A percentile compares a stretch with the other conserved stretches of the same genome.
phyloP scores from a whole-genome alignment of 2,329 filamentous ascomycete genomes.

The Epichloe sp. region DNA sequence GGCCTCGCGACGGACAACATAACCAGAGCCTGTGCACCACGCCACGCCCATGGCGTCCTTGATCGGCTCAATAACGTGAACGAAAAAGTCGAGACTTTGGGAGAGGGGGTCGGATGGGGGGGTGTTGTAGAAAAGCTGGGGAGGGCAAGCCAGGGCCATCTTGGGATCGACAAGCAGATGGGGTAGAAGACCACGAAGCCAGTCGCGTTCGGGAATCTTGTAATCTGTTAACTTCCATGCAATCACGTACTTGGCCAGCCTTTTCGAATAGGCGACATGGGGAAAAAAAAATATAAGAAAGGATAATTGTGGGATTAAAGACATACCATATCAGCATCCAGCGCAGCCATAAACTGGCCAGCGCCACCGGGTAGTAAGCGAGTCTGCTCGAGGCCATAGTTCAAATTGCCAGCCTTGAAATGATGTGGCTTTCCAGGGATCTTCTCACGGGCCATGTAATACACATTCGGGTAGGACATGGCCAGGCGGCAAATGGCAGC shows the following conservation, averaged over 20 bases:
- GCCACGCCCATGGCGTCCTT: conserved; percentile 40
- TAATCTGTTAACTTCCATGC: not conserved
- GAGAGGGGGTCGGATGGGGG: conserved; percentile 44
- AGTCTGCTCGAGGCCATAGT: conserved; percentile 41
- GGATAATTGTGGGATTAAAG: not conserved
- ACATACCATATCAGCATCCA: conserved; percentile 52
- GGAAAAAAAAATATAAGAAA: not conserved
- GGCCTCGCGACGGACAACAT: conserved; percentile 43
- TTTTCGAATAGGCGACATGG: not conserved
- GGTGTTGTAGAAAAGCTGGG: conserved; percentile 51
- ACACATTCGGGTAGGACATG: conserved; percentile 32
- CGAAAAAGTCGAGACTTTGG: conserved; percentile 45
- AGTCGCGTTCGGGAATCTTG: conserved; percentile 46
- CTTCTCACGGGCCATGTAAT: conserved; percentile 39
- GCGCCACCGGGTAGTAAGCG: conserved; percentile 39
- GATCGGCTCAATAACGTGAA: conserved; percentile 38
- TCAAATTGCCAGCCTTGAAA: conserved; percentile 54
- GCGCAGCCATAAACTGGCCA: conserved; percentile 45
- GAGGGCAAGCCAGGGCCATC: conserved; percentile 45
- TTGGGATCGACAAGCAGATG: conserved; percentile 44
- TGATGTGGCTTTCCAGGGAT: conserved; percentile 36
- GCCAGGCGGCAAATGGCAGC: conserved; percentile 23
- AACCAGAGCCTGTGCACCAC: conserved; percentile 55
- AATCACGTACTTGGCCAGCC: not conserved
- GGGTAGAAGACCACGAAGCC: conserved; percentile 43